phyloP scores from a whole-genome alignment of 108 stramenopile genomes.

The Hondaea fermentalgiana region DNA sequence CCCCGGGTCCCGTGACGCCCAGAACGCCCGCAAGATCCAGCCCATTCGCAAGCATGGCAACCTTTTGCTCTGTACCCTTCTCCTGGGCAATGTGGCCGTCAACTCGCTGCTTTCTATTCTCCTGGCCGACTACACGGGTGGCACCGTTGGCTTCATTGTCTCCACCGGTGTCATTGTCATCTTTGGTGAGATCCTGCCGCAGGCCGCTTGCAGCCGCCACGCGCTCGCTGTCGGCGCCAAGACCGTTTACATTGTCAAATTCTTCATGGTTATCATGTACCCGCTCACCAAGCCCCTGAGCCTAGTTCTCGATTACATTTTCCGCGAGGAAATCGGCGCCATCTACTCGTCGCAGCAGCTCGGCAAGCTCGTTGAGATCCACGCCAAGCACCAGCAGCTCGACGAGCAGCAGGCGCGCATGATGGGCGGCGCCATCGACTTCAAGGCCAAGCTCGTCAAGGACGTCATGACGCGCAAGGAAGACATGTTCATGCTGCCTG shows the following conservation, averaged over 20 bases:
- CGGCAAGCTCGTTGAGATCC: constrained; percentile 66
- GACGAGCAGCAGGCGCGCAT: constrained; percentile 75
- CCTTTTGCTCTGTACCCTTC: constrained; percentile 85
- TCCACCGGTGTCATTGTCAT: constrained; percentile 78
- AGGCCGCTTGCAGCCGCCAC: constrained; percentile 83
- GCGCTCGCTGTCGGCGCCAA: constrained; percentile 45
- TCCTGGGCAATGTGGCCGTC: constrained; percentile 92
- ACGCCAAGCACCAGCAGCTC: constrained; percentile 68
- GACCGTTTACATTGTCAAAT: constrained; percentile 70
- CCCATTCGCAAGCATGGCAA: constrained; percentile 86
- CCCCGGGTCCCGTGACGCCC: constrained; percentile 27
- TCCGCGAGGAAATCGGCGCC: constrained; percentile 84
- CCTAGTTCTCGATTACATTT: constrained; percentile 52
- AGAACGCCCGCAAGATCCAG: constrained; percentile 48
- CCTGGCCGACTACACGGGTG: constrained; percentile 70
- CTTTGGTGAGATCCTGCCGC: constrained; percentile 96
- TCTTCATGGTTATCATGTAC: constrained; percentile 63
- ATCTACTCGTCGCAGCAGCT: constrained; percentile 51
- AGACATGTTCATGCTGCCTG: constrained; percentile 80
- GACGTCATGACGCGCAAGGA: constrained; percentile 88
- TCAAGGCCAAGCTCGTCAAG: constrained; percentile 65
- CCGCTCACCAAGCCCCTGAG: constrained; percentile 70
- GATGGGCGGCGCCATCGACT: constrained; percentile 85
- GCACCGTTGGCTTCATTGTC: constrained; percentile 72
- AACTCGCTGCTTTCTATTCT: constrained; percentile 88